Evolutionary conservation across 2,329 filamentous ascomycete species (phyloP).

Genomic region (Chrysoporthe puriensis): DNA sequence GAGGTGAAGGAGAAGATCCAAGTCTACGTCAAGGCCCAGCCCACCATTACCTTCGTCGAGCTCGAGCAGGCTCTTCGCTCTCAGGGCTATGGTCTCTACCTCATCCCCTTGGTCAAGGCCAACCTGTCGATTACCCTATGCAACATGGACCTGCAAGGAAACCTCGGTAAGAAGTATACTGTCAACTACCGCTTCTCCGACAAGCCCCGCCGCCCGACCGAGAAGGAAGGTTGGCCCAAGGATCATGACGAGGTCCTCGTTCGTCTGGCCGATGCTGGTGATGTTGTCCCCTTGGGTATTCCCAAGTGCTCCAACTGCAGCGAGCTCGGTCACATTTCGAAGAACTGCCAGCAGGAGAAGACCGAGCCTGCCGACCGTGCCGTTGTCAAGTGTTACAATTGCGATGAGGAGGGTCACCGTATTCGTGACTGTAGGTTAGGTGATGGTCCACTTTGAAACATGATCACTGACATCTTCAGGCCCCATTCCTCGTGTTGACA

Average conservation of each 20-base stretch:
- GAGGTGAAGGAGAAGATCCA: slow-evolving; percentile 63
- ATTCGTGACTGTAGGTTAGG: slow-evolving; percentile 66
- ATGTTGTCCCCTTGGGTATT: slow-evolving; percentile 61
- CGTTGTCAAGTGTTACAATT: slow-evolving; percentile 67
- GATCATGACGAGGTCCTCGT: slow-evolving; percentile 61
- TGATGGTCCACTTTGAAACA: background rate
- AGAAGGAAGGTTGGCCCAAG: slow-evolving; percentile 64
- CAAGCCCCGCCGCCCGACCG: slow-evolving; percentile 60
- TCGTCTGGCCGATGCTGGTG: slow-evolving; percentile 69
- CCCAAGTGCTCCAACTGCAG: slow-evolving; percentile 67
- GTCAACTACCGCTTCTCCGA: slow-evolving; percentile 65
- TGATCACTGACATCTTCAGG: slow-evolving; percentile 43
- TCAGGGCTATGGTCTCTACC: slow-evolving; percentile 56
- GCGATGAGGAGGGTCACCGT: slow-evolving; percentile 65
- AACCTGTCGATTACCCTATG: slow-evolving; percentile 60
- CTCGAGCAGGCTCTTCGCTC: slow-evolving; percentile 65
- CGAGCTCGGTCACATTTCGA: slow-evolving; percentile 65
- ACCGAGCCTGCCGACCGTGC: slow-evolving; percentile 47
- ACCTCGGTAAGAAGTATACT: slow-evolving; percentile 66
- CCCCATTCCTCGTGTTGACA: slow-evolving; percentile 63
- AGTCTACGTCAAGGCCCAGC: slow-evolving; percentile 65
- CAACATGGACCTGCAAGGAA: slow-evolving; percentile 74
- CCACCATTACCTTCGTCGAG: slow-evolving; percentile 60
- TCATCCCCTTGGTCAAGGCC: slow-evolving; percentile 66
- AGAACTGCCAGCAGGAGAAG: slow-evolving; percentile 63